These are phyloP conservation scores for Didymella lethalis DNA, from an alignment of 2,329 filamentous ascomycete genomes.

Conservation along the genomic window DNA sequence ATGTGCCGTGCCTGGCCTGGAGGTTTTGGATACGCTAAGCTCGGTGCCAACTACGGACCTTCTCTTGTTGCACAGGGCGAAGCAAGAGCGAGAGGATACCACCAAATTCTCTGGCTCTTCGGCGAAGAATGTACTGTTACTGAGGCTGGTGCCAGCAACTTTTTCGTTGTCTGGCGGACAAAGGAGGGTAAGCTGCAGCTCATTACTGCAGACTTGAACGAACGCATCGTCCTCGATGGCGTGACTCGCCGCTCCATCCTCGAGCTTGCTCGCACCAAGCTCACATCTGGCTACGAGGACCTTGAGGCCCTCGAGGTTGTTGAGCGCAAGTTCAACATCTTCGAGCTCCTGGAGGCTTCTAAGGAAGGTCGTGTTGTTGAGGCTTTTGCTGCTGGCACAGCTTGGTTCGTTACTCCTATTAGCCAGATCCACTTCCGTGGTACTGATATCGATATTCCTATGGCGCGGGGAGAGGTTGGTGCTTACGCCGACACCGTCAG, in stretches of 20 bases:
- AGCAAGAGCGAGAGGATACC: slow-evolving; percentile 75
- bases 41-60: slow-evolving; percentile 93
- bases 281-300: slow-evolving; percentile 51
- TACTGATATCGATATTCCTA: slow-evolving; percentile 54
- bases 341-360: slow-evolving; percentile 75
- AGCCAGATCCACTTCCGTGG: slow-evolving; percentile 56
- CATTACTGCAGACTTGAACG: slow-evolving; percentile 82
- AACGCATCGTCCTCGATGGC: slow-evolving; percentile 84
- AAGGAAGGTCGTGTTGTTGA: slow-evolving; percentile 81
- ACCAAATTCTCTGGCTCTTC: slow-evolving; percentile 95
- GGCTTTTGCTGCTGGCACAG: slow-evolving; percentile 86
- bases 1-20: slow-evolving; percentile 92
- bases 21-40: slow-evolving; percentile 89
- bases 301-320: slow-evolving; percentile 69
- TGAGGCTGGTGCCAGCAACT: slow-evolving; percentile 91
- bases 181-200: slow-evolving; percentile 72
- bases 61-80: slow-evolving; percentile 79
- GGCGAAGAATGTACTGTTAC: slow-evolving; percentile 80
- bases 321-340: slow-evolving; percentile 83
- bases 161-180: slow-evolving; percentile 82
- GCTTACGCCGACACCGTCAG: slow-evolving; percentile 55
- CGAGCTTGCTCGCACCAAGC: slow-evolving; percentile 71
- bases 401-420: slow-evolving; percentile 62
- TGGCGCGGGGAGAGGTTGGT: slow-evolving; percentile 52
- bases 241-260: slow-evolving; percentile 85